Base-by-base conservation (phyloP, 257 asterid species). In the Salvia splendens region DNA sequence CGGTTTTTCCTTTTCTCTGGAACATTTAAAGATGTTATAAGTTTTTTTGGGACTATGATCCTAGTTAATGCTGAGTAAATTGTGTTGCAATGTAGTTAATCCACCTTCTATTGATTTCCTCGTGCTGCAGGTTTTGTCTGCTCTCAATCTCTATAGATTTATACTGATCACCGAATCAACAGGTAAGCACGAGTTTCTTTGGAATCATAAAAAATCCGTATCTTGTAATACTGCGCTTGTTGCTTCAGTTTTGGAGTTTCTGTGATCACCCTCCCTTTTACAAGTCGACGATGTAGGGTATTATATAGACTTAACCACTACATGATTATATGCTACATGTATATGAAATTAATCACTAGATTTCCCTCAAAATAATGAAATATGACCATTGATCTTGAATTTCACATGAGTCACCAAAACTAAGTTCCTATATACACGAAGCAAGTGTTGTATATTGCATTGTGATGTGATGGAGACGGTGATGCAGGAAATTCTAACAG, bases 91-190 rank as follows among this genome's bases (percentile, higher is more conserved):
- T 30, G 42, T 6, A 46, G 28, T 20, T 36, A 60, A 74, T 46
- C 7, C 4, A 49, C 43, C 16, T 46, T 46, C 60, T 24, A 11
- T 73, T 47, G 41, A 30, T 55, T 67, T 72, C 33, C 52, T 67
- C 76, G 38, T 72, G 28, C 40, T 83, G 80, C 96, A 90, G 99
- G 91, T 90, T 78, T 78, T 82, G 28, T 80, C 97, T 46, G 95
- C 96, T 66, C 97, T 93, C 53, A 93, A 90, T 79, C 87, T 90
- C 65, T 90, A 80, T 82, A 80, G 97, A 81, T 93, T 65, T 68
- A 71, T 88, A 40, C 79, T 90, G 74, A 86, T 93, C 17, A 80
- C 86, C 0, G 99, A 93, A 70, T 84, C 96, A 61, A 73, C 87
- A 62, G 95, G 97, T 86, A 71, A 77, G 59, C 11, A 53, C 8